Base-by-base conservation (phyloP, 176 grass and related monocot species). In the Aegilops tauschii region DNA sequence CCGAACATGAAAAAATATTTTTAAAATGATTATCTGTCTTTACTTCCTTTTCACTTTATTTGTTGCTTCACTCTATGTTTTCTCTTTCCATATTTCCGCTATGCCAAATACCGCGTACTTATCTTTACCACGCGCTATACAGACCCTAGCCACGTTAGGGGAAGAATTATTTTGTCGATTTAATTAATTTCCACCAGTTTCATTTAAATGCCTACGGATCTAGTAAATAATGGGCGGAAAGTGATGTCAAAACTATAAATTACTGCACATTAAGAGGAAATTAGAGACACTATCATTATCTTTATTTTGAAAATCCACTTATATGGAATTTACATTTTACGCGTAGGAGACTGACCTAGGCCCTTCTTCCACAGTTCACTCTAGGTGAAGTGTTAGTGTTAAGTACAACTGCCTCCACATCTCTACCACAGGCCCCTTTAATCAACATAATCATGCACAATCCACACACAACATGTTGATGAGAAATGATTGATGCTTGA, bases 341-440 rank as follows among this genome's bases (percentile, higher is more conserved):
- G 29, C 5, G 3, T 8, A 63, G 1, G 61, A 75, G 27, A 34
- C 18, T 11, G 6, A 6, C 10, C 62, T 3, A 11, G 27, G 25
- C 37, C 28, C 30, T 44, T 45, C 36, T 86, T 84, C 13, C 42
- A 56, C 17, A 56, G 52, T 56, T 56, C 52, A 87, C 75, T 29
- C 8, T 29, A 87, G 75, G 45, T 73, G 80, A 87, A 80, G 85
- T 75, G 61, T 45, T 87, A 83, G 68, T 67, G 77, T 75, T 87
- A 78, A 84, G 76, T 80, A 68, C 80, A 84, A 37, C 80, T 82
- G 25, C 75, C 81, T 87, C 80, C 74, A 86, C 27, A 73, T 35
- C 66, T 83, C 54, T 50, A 77, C 37, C 36, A 27, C 70, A 42
- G 30, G 30, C 30, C 61, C 47, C 28, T 80, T 61, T 39, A 23